Evolutionary conservation across 192 early-diverging fungal species (phyloP), one percentile per base, ranked within the genome.

Genomic region (Coemansia sp.): DNA sequence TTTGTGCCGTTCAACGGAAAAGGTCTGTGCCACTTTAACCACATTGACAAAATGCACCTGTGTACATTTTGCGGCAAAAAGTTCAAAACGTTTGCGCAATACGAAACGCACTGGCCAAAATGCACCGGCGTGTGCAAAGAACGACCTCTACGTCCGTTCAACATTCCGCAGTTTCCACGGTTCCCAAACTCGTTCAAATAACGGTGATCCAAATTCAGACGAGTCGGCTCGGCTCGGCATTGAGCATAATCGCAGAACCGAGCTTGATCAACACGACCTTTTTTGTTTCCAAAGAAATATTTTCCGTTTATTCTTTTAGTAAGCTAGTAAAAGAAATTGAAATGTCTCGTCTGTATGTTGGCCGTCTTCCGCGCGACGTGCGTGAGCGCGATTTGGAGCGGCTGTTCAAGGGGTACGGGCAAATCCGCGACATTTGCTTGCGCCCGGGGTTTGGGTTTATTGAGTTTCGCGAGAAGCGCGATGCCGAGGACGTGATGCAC

Each of bases 381-480:
- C 87, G 84, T 58, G 88, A 92, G 69, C 85, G 91, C 37, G 94
- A 97, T 70, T 70, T 97, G 21, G 90, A 94, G 82, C 79, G 83
- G 50, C 86, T 93, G 58, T 90, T 90, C 70, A 87, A 86, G 65
- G 87, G 85, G 49, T 95, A 91, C 65, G 94, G 94, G 7, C 82
- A 86, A 43, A 88, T 94, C 68, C 80, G 84, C 69, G 93, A 95
- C 70, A 87, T 94, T 41, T 90, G 89, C 59, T 69, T 92, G 63
- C 85, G 91, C 69, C 83, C 85, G 27, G 93, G 95, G 21, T 97
- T 94, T 80, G 93, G 91, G 24, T 97, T 97, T 84, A 92, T 97
- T 37, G 96, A 98, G 82, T 96, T 93, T 69, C 87, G 87, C 51
- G 89, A 93, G 72, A 75, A 78, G 19, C 83, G 89, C 57, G 95